Evolutionary conservation across 495 filamentous ascomycete species (phyloP).

Genomic region (Daldinia decipiens): DNA sequence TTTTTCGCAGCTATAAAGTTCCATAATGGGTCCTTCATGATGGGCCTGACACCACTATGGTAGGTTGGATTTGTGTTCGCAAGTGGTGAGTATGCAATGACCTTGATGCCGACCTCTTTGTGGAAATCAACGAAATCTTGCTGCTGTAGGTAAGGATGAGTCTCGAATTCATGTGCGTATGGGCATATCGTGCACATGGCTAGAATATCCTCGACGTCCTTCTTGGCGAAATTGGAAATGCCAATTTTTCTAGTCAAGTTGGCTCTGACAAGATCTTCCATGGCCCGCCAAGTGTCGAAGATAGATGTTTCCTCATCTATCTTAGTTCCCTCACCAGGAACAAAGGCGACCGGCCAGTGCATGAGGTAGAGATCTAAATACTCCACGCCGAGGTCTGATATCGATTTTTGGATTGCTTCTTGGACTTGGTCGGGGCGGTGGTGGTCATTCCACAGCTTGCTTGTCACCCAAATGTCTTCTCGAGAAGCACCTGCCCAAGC

Average conservation of each 20-base stretch:
- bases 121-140: slow-evolving; percentile 66
- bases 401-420: slow-evolving; percentile 67
- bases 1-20: slow-evolving; percentile 70
- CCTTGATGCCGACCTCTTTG: slow-evolving; percentile 65
- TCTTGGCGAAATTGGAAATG: slow-evolving; percentile 72
- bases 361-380: slow-evolving; percentile 79
- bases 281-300: slow-evolving; percentile 67
- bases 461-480: slow-evolving; percentile 72
- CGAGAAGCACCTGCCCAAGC: slow-evolving; percentile 65
- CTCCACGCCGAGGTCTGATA: slow-evolving; percentile 68
- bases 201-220: slow-evolving; percentile 68
- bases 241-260: slow-evolving; percentile 70
- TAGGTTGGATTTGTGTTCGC: slow-evolving; percentile 78
- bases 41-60: slow-evolving; percentile 45
- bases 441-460: slow-evolving; percentile 75
- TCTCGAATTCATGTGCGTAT: slow-evolving; percentile 73
- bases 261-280: slow-evolving; percentile 66
- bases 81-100: slow-evolving; percentile 74
- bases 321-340: slow-evolving; percentile 45
- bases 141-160: slow-evolving; percentile 66
- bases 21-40: slow-evolving; percentile 67
- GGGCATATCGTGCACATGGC: slow-evolving; percentile 66
- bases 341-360: slow-evolving; percentile 71
- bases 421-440: slow-evolving; percentile 71
- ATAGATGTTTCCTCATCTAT: slow-evolving; percentile 57